Evolutionary conservation across 306 rosid genomes (phyloP).

Genomic region (Herpetospermum pedunculosum): DNA sequence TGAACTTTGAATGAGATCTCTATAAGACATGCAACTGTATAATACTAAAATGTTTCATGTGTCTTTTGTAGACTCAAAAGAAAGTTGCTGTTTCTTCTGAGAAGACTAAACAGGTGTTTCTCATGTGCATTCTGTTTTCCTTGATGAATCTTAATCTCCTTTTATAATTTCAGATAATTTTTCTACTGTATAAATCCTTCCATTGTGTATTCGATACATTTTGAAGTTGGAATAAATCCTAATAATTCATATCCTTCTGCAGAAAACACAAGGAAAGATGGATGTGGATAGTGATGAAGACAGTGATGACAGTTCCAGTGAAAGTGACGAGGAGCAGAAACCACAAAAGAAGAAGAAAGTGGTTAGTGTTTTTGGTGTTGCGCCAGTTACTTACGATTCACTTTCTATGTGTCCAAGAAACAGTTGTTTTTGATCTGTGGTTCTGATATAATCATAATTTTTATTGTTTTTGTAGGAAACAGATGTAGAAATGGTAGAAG

Average conservation of each 20-base stretch:
- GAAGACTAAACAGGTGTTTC: not conserved
- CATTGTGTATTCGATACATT: no score
- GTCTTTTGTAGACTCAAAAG: not conserved
- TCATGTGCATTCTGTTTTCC: not conserved
- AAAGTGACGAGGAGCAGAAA: conserved; percentile 25
- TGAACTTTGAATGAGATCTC: not conserved
- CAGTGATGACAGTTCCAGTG: conserved; percentile 34
- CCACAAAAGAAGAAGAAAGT: conserved; percentile 30
- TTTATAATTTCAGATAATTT: no score
- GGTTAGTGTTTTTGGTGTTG: conserved; percentile 17
- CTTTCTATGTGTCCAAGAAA: no score
- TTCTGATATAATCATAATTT: no score
- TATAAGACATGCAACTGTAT: not conserved
- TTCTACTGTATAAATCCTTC: no score
- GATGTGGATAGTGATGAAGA: conserved; percentile 19
- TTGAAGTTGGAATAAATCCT: not conserved
- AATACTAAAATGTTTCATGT: not conserved
- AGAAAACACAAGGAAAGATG: conserved; percentile 27
- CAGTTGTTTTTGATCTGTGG: no score
- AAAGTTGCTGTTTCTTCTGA: not conserved
- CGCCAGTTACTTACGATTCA: no score
- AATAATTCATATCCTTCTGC: not conserved
- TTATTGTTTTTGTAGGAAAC: no score
- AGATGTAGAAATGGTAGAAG: conserved; percentile 69
- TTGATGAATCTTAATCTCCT: not conserved